Conservation (phyloP, 805 yeast genomes). For the Candida methanosorbosa region DNA sequence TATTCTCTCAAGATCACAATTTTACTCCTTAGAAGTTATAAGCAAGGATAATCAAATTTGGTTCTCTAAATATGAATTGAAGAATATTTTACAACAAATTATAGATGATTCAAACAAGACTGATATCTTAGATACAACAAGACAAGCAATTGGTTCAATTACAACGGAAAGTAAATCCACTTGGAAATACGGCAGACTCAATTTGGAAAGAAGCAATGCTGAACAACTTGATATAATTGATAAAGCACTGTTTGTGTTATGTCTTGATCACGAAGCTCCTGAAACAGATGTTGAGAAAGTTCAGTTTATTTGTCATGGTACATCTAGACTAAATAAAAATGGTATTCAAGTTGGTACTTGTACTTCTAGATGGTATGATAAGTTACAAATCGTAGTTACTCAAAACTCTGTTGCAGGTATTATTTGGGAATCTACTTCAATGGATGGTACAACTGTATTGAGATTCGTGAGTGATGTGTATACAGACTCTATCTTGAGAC, state of each 20-base stretch:
- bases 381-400: slow-evolving; percentile 44
- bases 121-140: slow-evolving; percentile 30
- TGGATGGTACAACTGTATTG: slow-evolving; percentile 51
- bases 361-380: slow-evolving; percentile 53
- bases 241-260: slow-evolving; percentile 42
- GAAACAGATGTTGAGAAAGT: slow-evolving; percentile 39
- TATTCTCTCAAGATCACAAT: slow-evolving; percentile 41
- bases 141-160: slow-evolving; percentile 42
- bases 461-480: slow-evolving; percentile 50
- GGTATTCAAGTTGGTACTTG: slow-evolving; percentile 50
- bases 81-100: slow-evolving; percentile 33
- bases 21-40: slow-evolving; percentile 40
- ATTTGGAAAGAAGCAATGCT: slow-evolving; percentile 30
- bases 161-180: slow-evolving; percentile 43
- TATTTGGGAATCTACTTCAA: slow-evolving; percentile 49
- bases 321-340: slow-evolving; percentile 32
- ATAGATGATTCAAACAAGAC: slow-evolving; percentile 27
- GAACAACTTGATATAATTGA: slow-evolving; percentile 32
- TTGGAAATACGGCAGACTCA: slow-evolving; percentile 39
- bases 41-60: slow-evolving; percentile 35
- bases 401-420: slow-evolving; percentile 50
- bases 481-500: slow-evolving; percentile 46
- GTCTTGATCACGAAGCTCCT: slow-evolving; percentile 41
- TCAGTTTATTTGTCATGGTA: slow-evolving; percentile 42
- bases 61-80: slow-evolving; percentile 45